Evolutionary conservation across 176 grass and related monocot species (phyloP).

Genomic region (Dactylis glomerata): DNA sequence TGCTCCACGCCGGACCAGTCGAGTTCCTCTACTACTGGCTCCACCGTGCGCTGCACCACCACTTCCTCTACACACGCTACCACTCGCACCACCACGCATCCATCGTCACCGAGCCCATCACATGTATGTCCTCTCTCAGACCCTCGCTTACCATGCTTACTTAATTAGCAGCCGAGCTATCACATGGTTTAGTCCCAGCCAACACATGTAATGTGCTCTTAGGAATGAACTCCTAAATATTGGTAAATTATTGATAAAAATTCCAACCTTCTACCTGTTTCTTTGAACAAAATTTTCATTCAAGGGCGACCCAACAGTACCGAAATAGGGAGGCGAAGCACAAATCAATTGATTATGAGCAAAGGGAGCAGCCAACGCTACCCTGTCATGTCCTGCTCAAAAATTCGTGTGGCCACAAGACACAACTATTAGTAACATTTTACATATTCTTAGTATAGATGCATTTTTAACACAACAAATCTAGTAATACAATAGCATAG

Average conservation of each 20-base stretch:
- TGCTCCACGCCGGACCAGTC: conserved; percentile 53
- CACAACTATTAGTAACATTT: background rate
- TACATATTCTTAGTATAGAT: background rate
- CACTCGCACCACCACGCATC: conserved; percentile 67
- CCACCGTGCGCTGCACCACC: conserved; percentile 86
- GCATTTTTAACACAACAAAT: background rate
- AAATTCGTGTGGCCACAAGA: background rate
- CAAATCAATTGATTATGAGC: background rate
- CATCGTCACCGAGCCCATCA: conserved; percentile 75
- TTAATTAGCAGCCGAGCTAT: background rate
- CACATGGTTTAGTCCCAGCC: background rate
- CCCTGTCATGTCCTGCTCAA: background rate
- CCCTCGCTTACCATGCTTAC: background rate
- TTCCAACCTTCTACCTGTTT: background rate
- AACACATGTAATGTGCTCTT: background rate
- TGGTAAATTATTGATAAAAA: background rate
- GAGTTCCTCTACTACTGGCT: conserved; percentile 85
- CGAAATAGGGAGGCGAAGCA: background rate
- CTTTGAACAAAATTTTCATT: background rate
- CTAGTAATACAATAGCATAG: no score
- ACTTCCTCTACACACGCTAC: conserved; percentile 62
- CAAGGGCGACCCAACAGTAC: background rate
- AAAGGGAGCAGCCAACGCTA: background rate
- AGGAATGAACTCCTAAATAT: background rate
- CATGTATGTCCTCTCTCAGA: conserved; percentile 35